Evolutionary conservation across 129 eudicot genomes (phyloP).

Genomic region (Kitagawia praeruptora): DNA sequence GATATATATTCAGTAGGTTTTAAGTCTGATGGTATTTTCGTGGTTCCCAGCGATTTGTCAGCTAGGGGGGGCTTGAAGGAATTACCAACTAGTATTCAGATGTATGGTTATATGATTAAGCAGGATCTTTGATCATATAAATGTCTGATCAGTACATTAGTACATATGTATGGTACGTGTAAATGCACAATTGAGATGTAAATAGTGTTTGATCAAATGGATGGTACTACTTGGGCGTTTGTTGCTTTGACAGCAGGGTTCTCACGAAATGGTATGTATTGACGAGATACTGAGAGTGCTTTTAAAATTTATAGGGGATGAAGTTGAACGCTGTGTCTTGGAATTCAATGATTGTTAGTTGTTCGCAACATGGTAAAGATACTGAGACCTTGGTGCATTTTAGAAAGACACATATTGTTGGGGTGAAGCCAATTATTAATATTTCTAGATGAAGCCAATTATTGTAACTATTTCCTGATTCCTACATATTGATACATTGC

Average conservation of each 20-base stretch:
- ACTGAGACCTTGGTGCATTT: slow-evolving; percentile 64
- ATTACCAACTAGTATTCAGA: slow-evolving; percentile 22
- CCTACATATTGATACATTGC: slow-evolving; percentile 59
- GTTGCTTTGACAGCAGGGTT: slow-evolving; percentile 14
- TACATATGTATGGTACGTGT: slow-evolving; percentile 48
- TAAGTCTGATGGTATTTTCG: slow-evolving; percentile 36
- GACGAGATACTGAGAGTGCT: not conserved
- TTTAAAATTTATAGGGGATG: slow-evolving; percentile 34
- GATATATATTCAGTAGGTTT: slow-evolving; percentile 45
- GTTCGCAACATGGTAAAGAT: slow-evolving; percentile 77
- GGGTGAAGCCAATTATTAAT: slow-evolving; percentile 55
- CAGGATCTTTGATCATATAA: slow-evolving; percentile 43
- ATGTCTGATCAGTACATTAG: slow-evolving; percentile 50
- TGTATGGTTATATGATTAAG: slow-evolving; percentile 5
- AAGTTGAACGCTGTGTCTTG: slow-evolving; percentile 71
- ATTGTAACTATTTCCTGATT: slow-evolving; percentile 75
- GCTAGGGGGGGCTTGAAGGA: slow-evolving; percentile 50
- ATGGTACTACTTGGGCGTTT: slow-evolving; percentile 43
- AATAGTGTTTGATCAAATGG: slow-evolving; percentile 50
- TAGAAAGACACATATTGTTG: slow-evolving; percentile 60
- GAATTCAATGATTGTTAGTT: slow-evolving; percentile 61
- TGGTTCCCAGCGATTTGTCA: slow-evolving; percentile 55
- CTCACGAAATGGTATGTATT: too few relatives aligned
- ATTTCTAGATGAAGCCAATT: slow-evolving; percentile 37
- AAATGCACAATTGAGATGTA: slow-evolving; percentile 30